These are phyloP conservation scores for Starmerella floricola DNA, from an alignment of 805 yeast species.

Conservation along the genomic window DNA sequence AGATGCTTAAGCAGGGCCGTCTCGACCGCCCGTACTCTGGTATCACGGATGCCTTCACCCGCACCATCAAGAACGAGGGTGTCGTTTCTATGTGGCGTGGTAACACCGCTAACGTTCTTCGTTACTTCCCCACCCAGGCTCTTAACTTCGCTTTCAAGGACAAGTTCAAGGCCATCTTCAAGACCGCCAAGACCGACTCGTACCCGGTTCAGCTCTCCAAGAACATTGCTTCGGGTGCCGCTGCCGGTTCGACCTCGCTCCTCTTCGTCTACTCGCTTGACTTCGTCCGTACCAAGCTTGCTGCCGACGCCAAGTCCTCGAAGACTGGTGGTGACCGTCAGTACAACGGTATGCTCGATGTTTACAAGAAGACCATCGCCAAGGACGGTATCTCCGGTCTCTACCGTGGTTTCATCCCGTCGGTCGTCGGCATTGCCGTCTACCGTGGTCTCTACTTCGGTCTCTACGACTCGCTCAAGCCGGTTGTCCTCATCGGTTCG, in stretches of 20 bases:
- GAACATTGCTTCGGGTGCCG: conserved; percentile 95
- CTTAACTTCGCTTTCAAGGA: conserved; percentile 94
- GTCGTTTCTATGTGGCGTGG: conserved; percentile 90
- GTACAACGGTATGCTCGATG: conserved; percentile 90
- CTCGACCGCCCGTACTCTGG: conserved; percentile 72
- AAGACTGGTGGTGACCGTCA: conserved; percentile 69
- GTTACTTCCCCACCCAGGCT: conserved; percentile 98
- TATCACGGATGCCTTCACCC: conserved; percentile 78
- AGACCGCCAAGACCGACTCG: conserved; percentile 80
- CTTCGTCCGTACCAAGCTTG: conserved; percentile 94
- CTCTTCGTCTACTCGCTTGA: conserved; percentile 87
- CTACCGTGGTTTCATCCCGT: conserved; percentile 97
- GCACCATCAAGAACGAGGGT: conserved; percentile 89
- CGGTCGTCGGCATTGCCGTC: conserved; percentile 88
- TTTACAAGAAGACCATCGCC: conserved; percentile 84
- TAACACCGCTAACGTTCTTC: conserved; percentile 92
- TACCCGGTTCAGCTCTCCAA: conserved; percentile 83
- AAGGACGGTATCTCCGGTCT: conserved; percentile 92
- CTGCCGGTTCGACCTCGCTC: conserved; percentile 87
- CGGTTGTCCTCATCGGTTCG: conserved; percentile 78
- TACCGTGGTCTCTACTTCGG: conserved; percentile 98
- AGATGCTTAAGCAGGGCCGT: conserved; percentile 93
- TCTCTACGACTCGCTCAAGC: conserved; percentile 87
- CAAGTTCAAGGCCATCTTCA: conserved; percentile 79
- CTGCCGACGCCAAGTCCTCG: conserved; percentile 79